Evolutionary conservation across 257 asterid genomes (phyloP).

Genomic region (Solanum bukasovii): DNA sequence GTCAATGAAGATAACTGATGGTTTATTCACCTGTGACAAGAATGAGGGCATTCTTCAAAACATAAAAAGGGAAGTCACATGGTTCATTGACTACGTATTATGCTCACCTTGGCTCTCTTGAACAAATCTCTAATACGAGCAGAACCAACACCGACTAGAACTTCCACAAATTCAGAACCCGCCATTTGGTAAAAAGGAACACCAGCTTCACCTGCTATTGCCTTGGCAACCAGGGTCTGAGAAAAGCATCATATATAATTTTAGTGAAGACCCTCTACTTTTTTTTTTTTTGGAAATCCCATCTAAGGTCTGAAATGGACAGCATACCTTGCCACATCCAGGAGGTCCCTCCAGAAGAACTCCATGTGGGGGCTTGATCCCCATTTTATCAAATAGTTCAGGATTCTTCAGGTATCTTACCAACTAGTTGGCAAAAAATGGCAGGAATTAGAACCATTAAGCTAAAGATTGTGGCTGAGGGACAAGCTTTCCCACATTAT

Average conservation of each 20-base stretch:
- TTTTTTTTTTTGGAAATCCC: not conserved
- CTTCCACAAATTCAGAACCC: slow-evolving; percentile 97
- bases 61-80: not conserved
- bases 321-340: slow-evolving; percentile 96
- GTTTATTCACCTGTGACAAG: slow-evolving; percentile 75
- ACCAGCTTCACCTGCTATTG: slow-evolving; percentile 99
- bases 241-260: not conserved
- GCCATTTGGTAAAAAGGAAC: slow-evolving; percentile 99
- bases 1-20: slow-evolving; percentile 94
- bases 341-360: slow-evolving; percentile 99
- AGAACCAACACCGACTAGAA: slow-evolving; percentile 96
- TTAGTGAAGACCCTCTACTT: not conserved
- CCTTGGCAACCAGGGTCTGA: slow-evolving; percentile 97
- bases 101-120: slow-evolving; percentile 90
- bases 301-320: not conserved
- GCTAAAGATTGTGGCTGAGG: not conserved
- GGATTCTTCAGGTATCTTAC: slow-evolving; percentile 97
- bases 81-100: not conserved
- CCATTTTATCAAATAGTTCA: slow-evolving; percentile 86
- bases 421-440: slow-evolving; percentile 39
- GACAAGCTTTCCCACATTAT: not conserved
- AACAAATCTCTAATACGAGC: slow-evolving; percentile 97
- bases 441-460: not conserved
- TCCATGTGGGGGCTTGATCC: slow-evolving; percentile 98
- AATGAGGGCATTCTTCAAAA: slow-evolving; percentile 12